Percentiles rank a stretch among this genome's conserved stretches.
Conservation (phyloP, 441 rosid genomes). For the Gossypium gossypioides region DNA sequence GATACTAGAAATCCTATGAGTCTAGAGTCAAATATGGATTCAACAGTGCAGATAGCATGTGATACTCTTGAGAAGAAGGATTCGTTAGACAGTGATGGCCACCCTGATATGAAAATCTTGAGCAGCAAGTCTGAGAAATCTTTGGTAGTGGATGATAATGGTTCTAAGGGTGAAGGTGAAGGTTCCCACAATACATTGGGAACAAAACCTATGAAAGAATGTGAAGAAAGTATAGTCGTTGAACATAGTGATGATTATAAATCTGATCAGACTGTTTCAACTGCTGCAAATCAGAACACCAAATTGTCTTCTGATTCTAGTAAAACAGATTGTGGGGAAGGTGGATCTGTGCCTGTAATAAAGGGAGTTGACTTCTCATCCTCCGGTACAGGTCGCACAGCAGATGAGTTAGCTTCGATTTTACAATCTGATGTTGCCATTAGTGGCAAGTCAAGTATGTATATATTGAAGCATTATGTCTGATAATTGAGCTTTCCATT, state of each 20-base stretch:
- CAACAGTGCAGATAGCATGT: constrained; percentile 16
- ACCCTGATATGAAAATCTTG: constrained; percentile 16
- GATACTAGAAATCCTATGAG: constrained; percentile 14
- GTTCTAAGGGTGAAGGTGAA: constrained; percentile 22
- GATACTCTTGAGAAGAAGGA: constrained; percentile 15
- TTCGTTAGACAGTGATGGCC: constrained; percentile 18
- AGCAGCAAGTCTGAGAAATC: constrained; percentile 24
- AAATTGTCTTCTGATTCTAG: constrained; percentile 25
- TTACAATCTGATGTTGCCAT: constrained; percentile 26
- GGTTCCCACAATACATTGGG: constrained; percentile 19
- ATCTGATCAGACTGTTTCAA: constrained; percentile 9
- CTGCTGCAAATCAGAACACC: constrained; percentile 19
- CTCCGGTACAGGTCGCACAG: constrained; percentile 19
- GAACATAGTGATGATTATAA: constrained; percentile 17
- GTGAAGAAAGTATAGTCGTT: constrained; percentile 12
- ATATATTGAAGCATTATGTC: constrained; percentile 8
- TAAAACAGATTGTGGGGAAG: constrained; percentile 17
- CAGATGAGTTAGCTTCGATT: constrained; percentile 24
- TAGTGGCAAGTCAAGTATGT: constrained; percentile 36
- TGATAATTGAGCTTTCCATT: background rate
- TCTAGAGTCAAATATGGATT: constrained; percentile 22
- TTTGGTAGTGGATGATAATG: constrained; percentile 18
- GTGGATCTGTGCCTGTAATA: constrained; percentile 15
- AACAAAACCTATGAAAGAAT: constrained; percentile 20
- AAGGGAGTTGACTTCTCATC: constrained; percentile 20